Conservation (phyloP, 257 asterid genomes). For the Solanum piurae region DNA sequence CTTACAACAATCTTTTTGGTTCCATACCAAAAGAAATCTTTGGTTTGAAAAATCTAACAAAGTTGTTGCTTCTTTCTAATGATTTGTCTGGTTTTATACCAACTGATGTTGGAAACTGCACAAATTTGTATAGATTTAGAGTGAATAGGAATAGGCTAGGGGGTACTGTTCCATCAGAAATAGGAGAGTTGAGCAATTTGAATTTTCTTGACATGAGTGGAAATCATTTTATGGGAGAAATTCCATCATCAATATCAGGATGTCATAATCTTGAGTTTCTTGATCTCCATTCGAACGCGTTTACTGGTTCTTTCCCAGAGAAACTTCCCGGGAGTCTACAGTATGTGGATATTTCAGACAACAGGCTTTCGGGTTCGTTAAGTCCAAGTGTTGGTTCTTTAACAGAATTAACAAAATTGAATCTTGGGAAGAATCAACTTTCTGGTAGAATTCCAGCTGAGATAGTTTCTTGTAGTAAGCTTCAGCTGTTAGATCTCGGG, state of each 20-base stretch:
- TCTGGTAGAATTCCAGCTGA: constrained; percentile 63
- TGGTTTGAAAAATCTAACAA: constrained; percentile 51
- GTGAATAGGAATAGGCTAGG: constrained; percentile 55
- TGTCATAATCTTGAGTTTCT: constrained; percentile 77
- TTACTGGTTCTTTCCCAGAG: constrained; percentile 62
- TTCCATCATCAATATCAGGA: constrained; percentile 57
- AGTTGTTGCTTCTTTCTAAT: constrained; percentile 62
- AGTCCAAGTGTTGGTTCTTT: constrained; percentile 45
- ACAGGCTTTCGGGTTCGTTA: constrained; percentile 50
- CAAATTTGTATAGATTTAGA: constrained; percentile 74
- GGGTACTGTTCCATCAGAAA: constrained; percentile 82
- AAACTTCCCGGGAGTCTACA: constrained; percentile 61
- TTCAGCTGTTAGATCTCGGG: constrained; percentile 80
- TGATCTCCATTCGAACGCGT: constrained; percentile 71
- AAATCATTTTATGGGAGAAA: constrained; percentile 55
- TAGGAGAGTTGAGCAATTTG: constrained; percentile 51
- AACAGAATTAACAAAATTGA: constrained; percentile 60
- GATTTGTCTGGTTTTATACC: constrained; percentile 75
- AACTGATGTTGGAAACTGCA: constrained; percentile 77
- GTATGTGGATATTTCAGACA: constrained; percentile 71
- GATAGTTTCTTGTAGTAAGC: constrained; percentile 58
- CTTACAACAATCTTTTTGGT: constrained; percentile 72
- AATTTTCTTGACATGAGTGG: constrained; percentile 74
- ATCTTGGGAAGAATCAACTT: constrained; percentile 60
- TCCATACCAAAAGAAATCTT: constrained; percentile 60